A percentile compares a stretch with the other conserved stretches of the same genome.
Evolutionary conservation across 257 asterid genomes (phyloP).

Genomic region (Haberlea rhodopensis): DNA sequence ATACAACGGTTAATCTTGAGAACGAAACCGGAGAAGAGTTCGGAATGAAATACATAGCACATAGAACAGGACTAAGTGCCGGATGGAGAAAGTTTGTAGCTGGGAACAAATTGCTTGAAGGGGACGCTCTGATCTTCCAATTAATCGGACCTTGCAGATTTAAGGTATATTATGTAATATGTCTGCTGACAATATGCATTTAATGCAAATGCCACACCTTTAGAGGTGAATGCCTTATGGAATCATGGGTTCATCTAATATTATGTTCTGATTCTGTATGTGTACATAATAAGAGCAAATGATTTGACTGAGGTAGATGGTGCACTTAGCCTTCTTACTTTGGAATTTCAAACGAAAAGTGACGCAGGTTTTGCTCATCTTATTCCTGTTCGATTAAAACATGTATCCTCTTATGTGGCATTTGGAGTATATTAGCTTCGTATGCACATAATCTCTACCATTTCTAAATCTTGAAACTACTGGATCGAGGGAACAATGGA

Average conservation of each 20-base stretch:
- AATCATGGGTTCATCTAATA: no score
- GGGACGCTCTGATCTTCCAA: conserved; percentile 81
- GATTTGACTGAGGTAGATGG: conserved; percentile 84
- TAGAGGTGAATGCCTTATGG: not conserved
- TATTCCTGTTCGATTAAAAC: not conserved
- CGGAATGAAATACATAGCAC: conserved; percentile 64
- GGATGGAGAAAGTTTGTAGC: conserved; percentile 90
- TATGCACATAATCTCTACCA: not conserved
- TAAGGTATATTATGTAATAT: conserved; percentile 47
- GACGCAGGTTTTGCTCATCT: conserved; percentile 49
- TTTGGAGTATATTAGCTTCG: not conserved
- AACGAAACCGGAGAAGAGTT: conserved; percentile 63
- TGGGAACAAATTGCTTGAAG: conserved; percentile 74
- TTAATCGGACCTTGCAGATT: conserved; percentile 51
- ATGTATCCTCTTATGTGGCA: no score
- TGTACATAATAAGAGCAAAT: conserved; percentile 56
- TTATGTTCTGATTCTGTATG: conserved; percentile 42
- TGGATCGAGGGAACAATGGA: conserved; percentile 26
- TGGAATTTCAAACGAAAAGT: conserved; percentile 61
- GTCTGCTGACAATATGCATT: not conserved
- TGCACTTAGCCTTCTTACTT: conserved; percentile 78
- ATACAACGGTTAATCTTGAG: conserved; percentile 52
- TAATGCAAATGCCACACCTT: not conserved
- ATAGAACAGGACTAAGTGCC: conserved; percentile 86
- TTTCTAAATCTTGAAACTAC: not conserved